A percentile compares a stretch with the other conserved stretches of the same genome.
Evolutionary conservation across 2,329 filamentous ascomycete genomes (phyloP).

Genomic region (Fusarium newnesense): DNA sequence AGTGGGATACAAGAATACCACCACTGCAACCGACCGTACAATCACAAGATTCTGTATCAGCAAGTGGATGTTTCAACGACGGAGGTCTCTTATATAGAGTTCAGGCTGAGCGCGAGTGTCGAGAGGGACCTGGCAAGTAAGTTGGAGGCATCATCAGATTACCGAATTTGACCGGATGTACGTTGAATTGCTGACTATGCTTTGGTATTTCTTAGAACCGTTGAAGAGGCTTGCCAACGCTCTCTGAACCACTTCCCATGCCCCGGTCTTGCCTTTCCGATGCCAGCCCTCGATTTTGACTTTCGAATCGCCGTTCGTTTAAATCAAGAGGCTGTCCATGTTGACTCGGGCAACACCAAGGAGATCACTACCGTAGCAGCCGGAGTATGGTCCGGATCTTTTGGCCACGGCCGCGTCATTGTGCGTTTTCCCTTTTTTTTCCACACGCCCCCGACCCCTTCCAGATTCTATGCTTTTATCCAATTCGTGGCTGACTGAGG

Average conservation of each 20-base stretch:
- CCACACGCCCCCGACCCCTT: not conserved
- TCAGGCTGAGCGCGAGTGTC: constrained; percentile 42
- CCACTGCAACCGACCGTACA: constrained; percentile 19
- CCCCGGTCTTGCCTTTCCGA: constrained; percentile 56
- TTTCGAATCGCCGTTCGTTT: constrained; percentile 61
- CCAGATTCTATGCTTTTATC: constrained; percentile 12
- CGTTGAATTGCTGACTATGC: constrained; percentile 33
- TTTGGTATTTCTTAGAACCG: constrained; percentile 39
- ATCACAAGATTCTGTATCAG: constrained; percentile 16
- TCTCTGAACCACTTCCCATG: constrained; percentile 55
- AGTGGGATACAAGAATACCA: constrained; percentile 47
- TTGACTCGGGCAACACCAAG: constrained; percentile 56
- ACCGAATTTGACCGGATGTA: not conserved
- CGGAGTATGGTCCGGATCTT: constrained; percentile 60
- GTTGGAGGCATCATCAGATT: constrained; percentile 1
- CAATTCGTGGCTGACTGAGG: constrained; percentile 37
- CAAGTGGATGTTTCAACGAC: constrained; percentile 39
- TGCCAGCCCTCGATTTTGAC: constrained; percentile 59
- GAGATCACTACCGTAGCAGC: constrained; percentile 62
- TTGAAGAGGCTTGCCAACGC: constrained; percentile 53
- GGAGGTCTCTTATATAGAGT: constrained; percentile 43
- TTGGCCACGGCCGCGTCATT: constrained; percentile 60
- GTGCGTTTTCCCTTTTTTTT: constrained; percentile 45
- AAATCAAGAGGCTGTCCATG: constrained; percentile 55
- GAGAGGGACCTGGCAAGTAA: constrained; percentile 44